Evolutionary conservation across 2,329 filamentous ascomycete genomes (phyloP).

Genomic region (Acephala macrosclerotiorum): DNA sequence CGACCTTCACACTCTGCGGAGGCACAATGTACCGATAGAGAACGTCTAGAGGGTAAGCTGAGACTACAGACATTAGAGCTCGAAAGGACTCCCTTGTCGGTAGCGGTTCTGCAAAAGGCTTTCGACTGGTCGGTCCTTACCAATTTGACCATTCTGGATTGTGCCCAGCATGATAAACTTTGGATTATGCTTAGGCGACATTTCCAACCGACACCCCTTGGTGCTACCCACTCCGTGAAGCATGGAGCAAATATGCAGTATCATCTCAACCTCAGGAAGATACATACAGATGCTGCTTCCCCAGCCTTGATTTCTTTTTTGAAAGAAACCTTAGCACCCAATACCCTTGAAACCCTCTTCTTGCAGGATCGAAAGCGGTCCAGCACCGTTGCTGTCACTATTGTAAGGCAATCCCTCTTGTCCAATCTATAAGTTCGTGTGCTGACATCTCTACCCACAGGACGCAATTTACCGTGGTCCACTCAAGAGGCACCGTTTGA

Average conservation of each 20-base stretch:
- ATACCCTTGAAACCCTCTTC: constrained; percentile 81
- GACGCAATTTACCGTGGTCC: constrained; percentile 75
- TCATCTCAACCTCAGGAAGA: constrained; percentile 71
- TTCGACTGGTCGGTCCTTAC: constrained; percentile 79
- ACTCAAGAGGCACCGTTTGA: constrained; percentile 73
- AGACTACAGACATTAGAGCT: constrained; percentile 76
- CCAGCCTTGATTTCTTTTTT: constrained; percentile 75
- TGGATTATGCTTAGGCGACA: constrained; percentile 76
- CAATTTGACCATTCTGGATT: constrained; percentile 76
- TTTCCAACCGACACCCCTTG: constrained; percentile 55
- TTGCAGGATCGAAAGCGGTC: constrained; percentile 68
- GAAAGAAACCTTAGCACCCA: constrained; percentile 78
- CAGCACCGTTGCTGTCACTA: constrained; percentile 62
- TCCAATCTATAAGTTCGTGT: not conserved
- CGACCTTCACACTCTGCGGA: constrained; percentile 39
- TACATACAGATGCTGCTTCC: constrained; percentile 79
- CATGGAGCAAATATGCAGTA: constrained; percentile 56
- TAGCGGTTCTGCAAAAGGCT: constrained; percentile 71
- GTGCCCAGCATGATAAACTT: constrained; percentile 74
- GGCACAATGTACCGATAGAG: constrained; percentile 41
- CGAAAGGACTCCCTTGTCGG: constrained; percentile 76
- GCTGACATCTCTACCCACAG: constrained; percentile 29
- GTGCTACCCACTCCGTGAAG: constrained; percentile 37
- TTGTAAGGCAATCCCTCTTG: constrained; percentile 46
- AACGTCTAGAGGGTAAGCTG: constrained; percentile 63